These are phyloP conservation scores for Neurospora sp. DNA, from an alignment of 495 filamentous ascomycete genomes.

Conservation along the genomic window DNA sequence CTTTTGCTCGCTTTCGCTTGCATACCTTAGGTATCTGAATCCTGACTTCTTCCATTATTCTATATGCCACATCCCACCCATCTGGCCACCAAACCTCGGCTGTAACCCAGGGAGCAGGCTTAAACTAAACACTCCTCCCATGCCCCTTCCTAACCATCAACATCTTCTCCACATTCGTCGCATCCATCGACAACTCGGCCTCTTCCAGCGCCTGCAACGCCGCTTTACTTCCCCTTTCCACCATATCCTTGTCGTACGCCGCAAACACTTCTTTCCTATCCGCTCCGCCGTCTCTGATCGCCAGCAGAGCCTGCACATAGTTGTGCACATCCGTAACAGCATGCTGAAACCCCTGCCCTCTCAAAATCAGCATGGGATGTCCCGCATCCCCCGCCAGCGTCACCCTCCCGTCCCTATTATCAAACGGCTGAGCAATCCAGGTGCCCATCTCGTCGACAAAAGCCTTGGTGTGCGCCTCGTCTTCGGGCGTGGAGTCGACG, in stretches of 20 bases:
- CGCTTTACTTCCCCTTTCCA: conserved; percentile 34
- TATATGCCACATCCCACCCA: not conserved
- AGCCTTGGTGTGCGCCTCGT: conserved; percentile 1
- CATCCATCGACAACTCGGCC: conserved; percentile 13
- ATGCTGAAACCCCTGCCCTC: conserved; percentile 12
- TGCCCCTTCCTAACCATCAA: conserved; percentile 15
- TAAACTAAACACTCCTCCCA: not conserved
- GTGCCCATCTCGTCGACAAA: conserved; percentile 26
- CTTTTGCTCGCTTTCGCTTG: not conserved
- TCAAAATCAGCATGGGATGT: conserved; percentile 43
- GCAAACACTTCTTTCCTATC: conserved; percentile 17
- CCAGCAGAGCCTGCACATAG: conserved; percentile 10
- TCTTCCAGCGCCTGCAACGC: conserved; percentile 19
- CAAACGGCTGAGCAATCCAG: conserved; percentile 30
- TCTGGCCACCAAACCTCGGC: not conserved
- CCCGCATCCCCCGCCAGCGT: conserved; percentile 49
- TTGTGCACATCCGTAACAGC: conserved; percentile 34
- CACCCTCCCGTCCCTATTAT: conserved; percentile 38
- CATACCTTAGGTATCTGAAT: not conserved
- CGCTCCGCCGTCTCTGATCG: conserved; percentile 11
- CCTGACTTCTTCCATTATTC: not conserved
- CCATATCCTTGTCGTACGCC: conserved; percentile 41
- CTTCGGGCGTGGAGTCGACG: conserved; percentile 34
- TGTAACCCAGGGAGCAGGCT: not conserved
- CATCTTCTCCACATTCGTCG: conserved; percentile 11